Conservation (phyloP, 768 basidiomycete species). For the Tylopilus subfusipes region DNA sequence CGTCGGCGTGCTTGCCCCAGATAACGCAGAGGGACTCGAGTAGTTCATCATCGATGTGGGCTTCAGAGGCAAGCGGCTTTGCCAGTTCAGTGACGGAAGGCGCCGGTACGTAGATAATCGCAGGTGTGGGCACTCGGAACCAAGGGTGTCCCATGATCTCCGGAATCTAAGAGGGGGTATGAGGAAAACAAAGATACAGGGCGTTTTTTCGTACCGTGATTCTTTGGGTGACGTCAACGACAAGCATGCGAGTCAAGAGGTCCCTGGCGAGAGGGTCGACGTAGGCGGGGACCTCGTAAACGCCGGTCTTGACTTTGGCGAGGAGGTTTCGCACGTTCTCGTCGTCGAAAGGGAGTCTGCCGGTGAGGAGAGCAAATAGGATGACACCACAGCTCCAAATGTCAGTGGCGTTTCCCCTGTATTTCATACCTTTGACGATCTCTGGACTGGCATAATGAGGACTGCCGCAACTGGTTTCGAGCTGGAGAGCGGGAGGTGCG, state of each 20-base stretch:
- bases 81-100: conserved; percentile 69
- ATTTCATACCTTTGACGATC: conserved; percentile 88
- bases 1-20: conserved; percentile 73
- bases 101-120: conserved; percentile 46
- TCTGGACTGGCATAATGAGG: conserved; percentile 98
- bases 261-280: conserved; percentile 84
- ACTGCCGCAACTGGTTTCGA: conserved; percentile 94
- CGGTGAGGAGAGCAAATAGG: conserved; percentile 84
- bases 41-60: conserved; percentile 72
- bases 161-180: conserved; percentile 56
- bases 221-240: conserved; percentile 74
- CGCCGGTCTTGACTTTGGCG: conserved; percentile 81
- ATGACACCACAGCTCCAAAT: conserved; percentile 98
- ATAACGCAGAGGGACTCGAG: conserved; percentile 77
- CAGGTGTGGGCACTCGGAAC: conserved; percentile 53
- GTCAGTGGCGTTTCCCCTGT: conserved; percentile 86
- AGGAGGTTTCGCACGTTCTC: conserved; percentile 76
- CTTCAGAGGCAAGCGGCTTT: conserved; percentile 61
- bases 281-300: conserved; percentile 77
- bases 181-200: neutral
- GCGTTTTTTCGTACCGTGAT: conserved; percentile 59
- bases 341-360: conserved; percentile 92
- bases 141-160: conserved; percentile 87
- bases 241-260: conserved; percentile 81
- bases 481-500: conserved; percentile 75